A percentile compares a stretch with the other conserved stretches of the same genome.
Evolutionary conservation across 1,284 basidiomycete genomes (phyloP).

Genomic region (Calocybe gambosa): DNA sequence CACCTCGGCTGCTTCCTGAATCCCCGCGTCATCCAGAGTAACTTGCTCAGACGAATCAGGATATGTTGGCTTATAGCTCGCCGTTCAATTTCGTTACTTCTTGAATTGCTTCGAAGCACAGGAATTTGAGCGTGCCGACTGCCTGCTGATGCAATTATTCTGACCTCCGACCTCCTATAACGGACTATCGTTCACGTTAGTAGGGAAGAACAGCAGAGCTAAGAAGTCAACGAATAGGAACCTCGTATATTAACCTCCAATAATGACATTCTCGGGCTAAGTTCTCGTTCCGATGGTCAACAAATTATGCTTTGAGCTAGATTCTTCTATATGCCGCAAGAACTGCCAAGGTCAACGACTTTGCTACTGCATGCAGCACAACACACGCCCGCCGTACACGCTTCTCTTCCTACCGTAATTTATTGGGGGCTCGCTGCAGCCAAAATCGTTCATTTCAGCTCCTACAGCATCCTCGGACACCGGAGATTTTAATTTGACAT

Average conservation of each 20-base stretch:
- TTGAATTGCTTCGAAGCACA: too few species aligned
- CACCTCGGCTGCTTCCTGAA: neutral
- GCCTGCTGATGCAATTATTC: too few species aligned
- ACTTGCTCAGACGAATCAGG: too few species aligned
- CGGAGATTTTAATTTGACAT: slow-evolving; percentile 7
- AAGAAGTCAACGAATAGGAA: neutral
- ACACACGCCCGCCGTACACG: neutral
- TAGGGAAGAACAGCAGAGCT: too few species aligned
- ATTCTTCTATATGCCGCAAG: neutral
- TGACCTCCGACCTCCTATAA: neutral
- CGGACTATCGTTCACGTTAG: neutral
- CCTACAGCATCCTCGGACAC: slow-evolving; percentile 11
- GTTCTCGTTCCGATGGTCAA: neutral
- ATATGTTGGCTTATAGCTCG: too few species aligned
- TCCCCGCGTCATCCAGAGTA: too few species aligned
- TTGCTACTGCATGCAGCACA: neutral
- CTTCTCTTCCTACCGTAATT: slow-evolving; percentile 10
- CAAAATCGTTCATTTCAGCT: slow-evolving; percentile 2
- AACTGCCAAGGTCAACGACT: neutral
- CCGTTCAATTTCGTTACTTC: too few species aligned
- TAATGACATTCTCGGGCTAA: neutral
- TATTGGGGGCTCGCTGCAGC: slow-evolving; percentile 6
- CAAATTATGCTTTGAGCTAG: neutral
- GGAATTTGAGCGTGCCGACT: too few species aligned
- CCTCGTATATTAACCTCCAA: neutral